Base-by-base conservation (phyloP, 495 filamentous ascomycete genomes). In the Aspergillus asperescens region DNA sequence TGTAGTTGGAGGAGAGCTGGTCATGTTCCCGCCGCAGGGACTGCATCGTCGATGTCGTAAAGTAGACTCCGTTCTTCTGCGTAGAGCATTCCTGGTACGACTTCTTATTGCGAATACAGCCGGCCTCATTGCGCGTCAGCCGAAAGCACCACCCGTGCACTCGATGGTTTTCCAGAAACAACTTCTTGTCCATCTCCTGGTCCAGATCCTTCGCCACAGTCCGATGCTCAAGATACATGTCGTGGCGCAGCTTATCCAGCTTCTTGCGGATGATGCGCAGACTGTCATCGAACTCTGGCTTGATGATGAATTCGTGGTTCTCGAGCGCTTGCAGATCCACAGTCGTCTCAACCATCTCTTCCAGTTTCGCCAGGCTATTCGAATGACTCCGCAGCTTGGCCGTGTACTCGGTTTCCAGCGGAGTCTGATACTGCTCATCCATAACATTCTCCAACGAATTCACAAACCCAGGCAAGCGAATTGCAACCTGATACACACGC, bases 61-160 rank as follows among this genome's bases (percentile, higher is more conserved):
- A 99, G 72, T 91, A 97, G 42, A 97, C 94, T 29, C 93, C 93
- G 67, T 95, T 97, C 76, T 97, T 99, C 75, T 97, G 94, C 6
- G 93, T 99, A 13, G 90, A 95, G 67, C 89, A 94, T 72, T 99
- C 93, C 62, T 90, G 86, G 62, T 96, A 99, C 37, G 83, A 78
- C 54, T 78, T 81, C 61, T 94, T 93, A 67, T 91, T 91, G 43
- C 93, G 86, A 59, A 99, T 99, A 62, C 88, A 93, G 23, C 86
- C 82, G 3, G 93, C 88, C 70, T 99, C 93, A 10, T 83, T 92
- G 49, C 93, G 78, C 12, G 93, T 97, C 16, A 99, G 74, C 35
- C 93, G 83, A 76, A 99, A 93, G 71, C 92, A 96, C 89, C 90
- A 96, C 19, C 94, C 94, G 59, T 99, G 90, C 2, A 90, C 85